Conservation (phyloP, 345 rosid genomes). For the Populus pruinosa region DNA sequence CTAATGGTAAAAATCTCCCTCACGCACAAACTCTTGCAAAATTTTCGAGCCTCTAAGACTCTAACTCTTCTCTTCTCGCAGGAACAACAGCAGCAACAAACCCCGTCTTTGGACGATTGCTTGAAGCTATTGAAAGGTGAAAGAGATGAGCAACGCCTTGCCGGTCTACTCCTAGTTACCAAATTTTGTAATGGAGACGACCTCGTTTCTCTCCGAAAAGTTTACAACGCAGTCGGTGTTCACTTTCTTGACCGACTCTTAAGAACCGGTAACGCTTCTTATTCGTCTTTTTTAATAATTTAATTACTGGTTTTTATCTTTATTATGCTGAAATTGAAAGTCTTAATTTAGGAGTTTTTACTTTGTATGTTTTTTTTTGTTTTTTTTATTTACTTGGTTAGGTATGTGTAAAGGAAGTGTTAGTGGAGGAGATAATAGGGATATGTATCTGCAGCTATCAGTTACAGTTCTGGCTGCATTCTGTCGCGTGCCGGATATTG, state of each 20-base stretch:
- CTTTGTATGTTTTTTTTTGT: background rate
- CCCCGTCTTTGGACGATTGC: constrained; percentile 71
- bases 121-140: constrained; percentile 74
- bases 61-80: constrained; percentile 1
- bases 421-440: constrained; percentile 47
- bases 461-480: constrained; percentile 74
- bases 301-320: background rate
- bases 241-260: constrained; percentile 73
- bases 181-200: constrained; percentile 68
- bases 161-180: constrained; percentile 79
- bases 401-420: constrained; percentile 51
- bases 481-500: constrained; percentile 69
- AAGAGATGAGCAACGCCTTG: constrained; percentile 90
- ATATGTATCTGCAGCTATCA: constrained; percentile 71
- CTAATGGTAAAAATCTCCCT: too few relatives aligned
- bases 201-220: constrained; percentile 43
- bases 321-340: background rate
- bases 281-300: background rate
- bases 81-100: constrained; percentile 18
- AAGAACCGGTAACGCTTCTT: constrained; percentile 50
- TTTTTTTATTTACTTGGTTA: constrained; percentile 4
- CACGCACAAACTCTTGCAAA: too few relatives aligned
- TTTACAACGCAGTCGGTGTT: constrained; percentile 63
- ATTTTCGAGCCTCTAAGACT: too few relatives aligned
- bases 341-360: background rate